Evolutionary conservation across 1,284 basidiomycete species (phyloP), one percentile per base, ranked within the genome.

Genomic region (Cryptococcus sp.): DNA sequence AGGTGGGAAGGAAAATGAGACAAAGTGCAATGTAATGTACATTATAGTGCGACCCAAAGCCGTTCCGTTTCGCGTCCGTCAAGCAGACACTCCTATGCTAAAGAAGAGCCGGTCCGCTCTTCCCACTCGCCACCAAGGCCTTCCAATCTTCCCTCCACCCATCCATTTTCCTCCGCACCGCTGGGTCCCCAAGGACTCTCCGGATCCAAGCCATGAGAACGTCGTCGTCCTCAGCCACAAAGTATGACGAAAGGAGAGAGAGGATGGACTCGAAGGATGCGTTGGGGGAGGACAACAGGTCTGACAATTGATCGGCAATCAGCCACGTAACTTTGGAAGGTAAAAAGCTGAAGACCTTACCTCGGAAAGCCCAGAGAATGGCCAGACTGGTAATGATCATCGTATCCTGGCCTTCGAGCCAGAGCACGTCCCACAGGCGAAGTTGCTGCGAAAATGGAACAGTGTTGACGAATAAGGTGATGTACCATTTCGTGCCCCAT

Each of bases 401-500:
- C 7, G 93, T 80, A 70, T 98, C 94, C 66, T 85, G 83, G 5
- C 96, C 96, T 62, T 97, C 92, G 21, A 95, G 77, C 47, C 97
- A 80, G 69, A 95, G 88, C 1, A 85, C 89, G 75, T 99, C 95
- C 95, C 95, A 98, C 21, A 99, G 72, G 56, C 96, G 83, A 40
- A 98, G 79, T 79, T 97, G 93, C 45, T 88, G 91, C 77, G 93
- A 89, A 74, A 96, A 98, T 13, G 95, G 93, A n/a, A 98, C 86
- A 1, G 88, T 88, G 72, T 96, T 97, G 52, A 92, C 86, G 69
- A 94, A 95, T 16, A 98, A 80, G 2, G 96, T 98, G 75, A 99
- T 98, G 77, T 97, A 98, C 94, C 95, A 98, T 76, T 97, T 97
- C 1, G 95, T 98, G 35, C 92, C 95, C 76, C 95, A 99, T 16